Percentiles rank a stretch among this genome's conserved stretches.
phyloP scores from a whole-genome alignment of 2,329 filamentous ascomycete genomes.

The Drechslerella dactyloides region DNA sequence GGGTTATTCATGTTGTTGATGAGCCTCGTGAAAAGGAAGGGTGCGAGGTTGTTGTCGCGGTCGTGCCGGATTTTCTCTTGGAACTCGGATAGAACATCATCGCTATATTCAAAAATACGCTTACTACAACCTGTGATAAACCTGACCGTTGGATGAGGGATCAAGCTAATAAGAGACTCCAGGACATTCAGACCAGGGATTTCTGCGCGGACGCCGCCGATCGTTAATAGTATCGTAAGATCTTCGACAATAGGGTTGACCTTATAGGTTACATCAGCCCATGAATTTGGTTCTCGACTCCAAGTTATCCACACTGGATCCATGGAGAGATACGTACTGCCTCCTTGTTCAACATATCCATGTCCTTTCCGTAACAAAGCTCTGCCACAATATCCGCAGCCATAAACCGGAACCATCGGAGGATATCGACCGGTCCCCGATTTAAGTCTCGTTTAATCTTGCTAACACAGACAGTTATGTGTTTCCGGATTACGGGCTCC shows the following conservation, averaged over 20 bases:
- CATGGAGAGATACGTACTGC: neutral
- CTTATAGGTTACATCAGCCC: neutral
- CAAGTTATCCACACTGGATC: neutral
- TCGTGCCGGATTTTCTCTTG: neutral
- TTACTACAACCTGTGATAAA: neutral
- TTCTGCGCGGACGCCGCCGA: neutral
- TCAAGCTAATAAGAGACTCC: neutral
- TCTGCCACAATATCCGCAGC: conserved; percentile 13
- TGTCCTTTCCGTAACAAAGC: conserved; percentile 16
- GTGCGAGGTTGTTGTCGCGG: neutral
- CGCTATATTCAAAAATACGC: neutral
- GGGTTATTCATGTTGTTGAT: neutral
- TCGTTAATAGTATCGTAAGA: neutral
- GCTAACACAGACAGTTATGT: conserved; percentile 1
- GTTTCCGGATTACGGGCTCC: conserved; percentile 22
- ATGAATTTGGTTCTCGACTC: neutral
- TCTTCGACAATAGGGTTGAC: neutral
- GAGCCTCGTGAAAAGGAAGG: neutral
- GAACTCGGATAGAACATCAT: neutral
- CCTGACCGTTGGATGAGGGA: neutral
- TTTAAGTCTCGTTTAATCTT: conserved; percentile 4
- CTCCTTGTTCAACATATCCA: neutral
- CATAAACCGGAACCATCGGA: conserved; percentile 4
- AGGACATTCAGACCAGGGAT: neutral
- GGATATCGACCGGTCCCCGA: neutral